Evolutionary conservation across 176 grass and related monocot genomes (phyloP).

Genomic region (Rhynchospora tenuis): DNA sequence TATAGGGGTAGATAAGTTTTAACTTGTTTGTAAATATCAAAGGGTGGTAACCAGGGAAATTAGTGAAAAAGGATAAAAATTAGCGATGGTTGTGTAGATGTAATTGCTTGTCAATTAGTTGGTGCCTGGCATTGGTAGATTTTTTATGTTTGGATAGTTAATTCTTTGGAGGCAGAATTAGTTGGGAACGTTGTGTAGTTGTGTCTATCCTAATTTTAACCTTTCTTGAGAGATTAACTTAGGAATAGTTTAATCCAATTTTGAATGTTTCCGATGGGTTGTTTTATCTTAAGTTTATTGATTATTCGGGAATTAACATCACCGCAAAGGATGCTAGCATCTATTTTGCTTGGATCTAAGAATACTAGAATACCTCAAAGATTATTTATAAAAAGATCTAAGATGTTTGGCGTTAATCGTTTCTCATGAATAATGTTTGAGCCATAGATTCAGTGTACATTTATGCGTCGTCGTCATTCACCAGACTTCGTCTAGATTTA

Average conservation of each 20-base stretch:
- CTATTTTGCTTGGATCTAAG: not conserved
- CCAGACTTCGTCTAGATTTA: too few species aligned
- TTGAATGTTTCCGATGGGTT: not conserved
- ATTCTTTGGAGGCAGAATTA: constrained; percentile 20
- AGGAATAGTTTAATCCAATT: not conserved
- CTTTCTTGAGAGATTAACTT: not conserved
- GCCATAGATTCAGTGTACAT: too few species aligned
- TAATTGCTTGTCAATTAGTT: constrained; percentile 10
- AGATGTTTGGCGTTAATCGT: too few species aligned
- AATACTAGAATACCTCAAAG: not conserved
- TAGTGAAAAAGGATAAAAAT: not conserved
- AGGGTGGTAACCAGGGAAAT: constrained; percentile 11
- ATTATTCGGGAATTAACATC: not conserved
- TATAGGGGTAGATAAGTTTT: constrained; percentile 15
- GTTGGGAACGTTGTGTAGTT: not conserved
- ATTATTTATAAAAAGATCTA: not conserved
- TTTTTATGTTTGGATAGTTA: constrained; percentile 3
- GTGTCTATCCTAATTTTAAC: constrained; percentile 4
- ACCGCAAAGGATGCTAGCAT: not conserved
- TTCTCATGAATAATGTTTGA: too few species aligned
- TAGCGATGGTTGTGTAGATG: constrained; percentile 6
- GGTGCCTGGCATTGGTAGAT: not conserved
- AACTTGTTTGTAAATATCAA: constrained; percentile 25
- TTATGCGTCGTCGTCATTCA: too few species aligned
- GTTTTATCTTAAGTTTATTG: not conserved